Base-by-base conservation (phyloP, 352 stramenopile genomes). In the Globisporangium spinosum region DNA sequence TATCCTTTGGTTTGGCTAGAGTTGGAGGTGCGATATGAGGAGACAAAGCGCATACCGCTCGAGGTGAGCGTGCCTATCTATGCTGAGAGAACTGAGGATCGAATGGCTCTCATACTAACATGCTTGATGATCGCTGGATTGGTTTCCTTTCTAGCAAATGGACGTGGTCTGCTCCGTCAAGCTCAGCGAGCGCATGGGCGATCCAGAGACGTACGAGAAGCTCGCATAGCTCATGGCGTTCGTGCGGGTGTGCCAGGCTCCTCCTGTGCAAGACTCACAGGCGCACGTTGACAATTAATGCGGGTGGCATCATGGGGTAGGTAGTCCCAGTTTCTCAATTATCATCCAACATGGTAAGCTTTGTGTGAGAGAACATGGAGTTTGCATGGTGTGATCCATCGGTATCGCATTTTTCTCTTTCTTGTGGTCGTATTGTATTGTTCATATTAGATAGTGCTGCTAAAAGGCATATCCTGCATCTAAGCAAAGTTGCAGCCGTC, bases 191-290 rank as follows among this genome's bases (percentile, higher is more conserved):
- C 78, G 80, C 51, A 64, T 70, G 0, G 74, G 70, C 0, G 70
- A 71, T 3, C 69, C 77, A 4, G 81, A 89, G 57, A 72, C 76
- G n/a, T 89, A 89, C 58, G 81, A 90, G n/a, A 78, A 81, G 49
- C 73, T 90, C 1, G 64, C 80, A 2, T 75, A 88, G 35, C 69
- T 91, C 5, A 64, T 85, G 47, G 69, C 65, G 1, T 87, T 85
- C 40, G 75, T 75, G 29, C 29, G 20, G 29, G 7, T 60, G n/a
- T 60, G 17, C 20, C 55, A 60, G 29, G 27, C 27, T 34, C 55
- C 55, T 34, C n/a, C 4, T 38, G 25, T 7, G 6, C 54, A 29
- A 40, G 25, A 58, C 1, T 58, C 23, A 7, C 35, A 58, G 53
- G 4, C 23, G 12, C 13, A 23, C 25, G 1, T 35, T 22, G 22